Percentiles rank a stretch among this genome's conserved stretches.
These are phyloP conservation scores for Globisporangium orthogonon DNA, from an alignment of 352 stramenopile genomes.

Conservation along the genomic window DNA sequence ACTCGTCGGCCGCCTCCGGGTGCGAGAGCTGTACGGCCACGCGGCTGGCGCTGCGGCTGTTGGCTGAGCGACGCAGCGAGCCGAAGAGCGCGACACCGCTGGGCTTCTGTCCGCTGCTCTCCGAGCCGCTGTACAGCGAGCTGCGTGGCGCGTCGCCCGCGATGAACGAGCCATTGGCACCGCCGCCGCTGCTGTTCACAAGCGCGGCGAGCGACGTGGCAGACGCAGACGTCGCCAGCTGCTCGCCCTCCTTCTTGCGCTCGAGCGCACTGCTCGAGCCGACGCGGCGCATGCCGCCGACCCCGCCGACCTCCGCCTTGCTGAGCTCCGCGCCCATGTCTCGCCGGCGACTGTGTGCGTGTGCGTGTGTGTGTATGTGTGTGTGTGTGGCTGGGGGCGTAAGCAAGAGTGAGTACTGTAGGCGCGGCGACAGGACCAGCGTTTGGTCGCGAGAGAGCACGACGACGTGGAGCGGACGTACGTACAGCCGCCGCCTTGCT, in stretches of 20 bases:
- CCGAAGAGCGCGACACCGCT: conserved; percentile 45
- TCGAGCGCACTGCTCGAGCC: conserved; percentile 63
- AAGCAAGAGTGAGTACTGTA: no score
- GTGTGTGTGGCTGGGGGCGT: no score
- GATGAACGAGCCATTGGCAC: conserved; percentile 13
- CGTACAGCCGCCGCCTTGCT: no score
- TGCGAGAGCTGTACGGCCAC: conserved; percentile 58
- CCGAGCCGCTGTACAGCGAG: conserved; percentile 28
- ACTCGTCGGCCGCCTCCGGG: conserved; percentile 67
- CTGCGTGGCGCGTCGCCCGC: conserved; percentile 11
- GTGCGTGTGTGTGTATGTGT: background rate
- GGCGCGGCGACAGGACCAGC: no score
- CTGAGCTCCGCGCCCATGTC: conserved; percentile 69
- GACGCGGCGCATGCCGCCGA: conserved; percentile 48
- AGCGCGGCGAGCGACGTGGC: conserved; percentile 54
- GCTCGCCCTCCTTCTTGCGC: conserved; percentile 19
- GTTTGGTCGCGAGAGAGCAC: no score
- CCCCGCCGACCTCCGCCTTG: conserved; percentile 26
- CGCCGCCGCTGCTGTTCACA: conserved; percentile 12
- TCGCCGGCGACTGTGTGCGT: no score
- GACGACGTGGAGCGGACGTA: no score
- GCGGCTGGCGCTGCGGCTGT: conserved; percentile 38
- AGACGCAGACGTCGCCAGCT: conserved; percentile 41
- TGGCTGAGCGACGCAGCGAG: conserved; percentile 40
- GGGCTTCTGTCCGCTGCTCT: conserved; percentile 38